These are phyloP conservation scores for Neurospora terricola DNA, from an alignment of 495 filamentous ascomycete genomes.

Conservation along the genomic window DNA sequence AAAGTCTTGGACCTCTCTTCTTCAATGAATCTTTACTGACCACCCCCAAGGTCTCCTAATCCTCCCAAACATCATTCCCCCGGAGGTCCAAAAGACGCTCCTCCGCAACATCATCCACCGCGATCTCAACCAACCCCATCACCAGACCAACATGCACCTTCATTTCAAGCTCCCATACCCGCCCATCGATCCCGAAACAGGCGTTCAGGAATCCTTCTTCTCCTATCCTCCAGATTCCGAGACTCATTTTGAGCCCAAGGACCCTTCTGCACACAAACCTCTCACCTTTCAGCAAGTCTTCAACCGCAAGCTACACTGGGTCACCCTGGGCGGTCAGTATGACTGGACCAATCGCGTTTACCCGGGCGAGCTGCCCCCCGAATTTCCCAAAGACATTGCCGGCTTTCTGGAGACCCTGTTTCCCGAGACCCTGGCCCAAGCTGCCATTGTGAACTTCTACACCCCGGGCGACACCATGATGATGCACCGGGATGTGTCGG, in stretches of 20 bases:
- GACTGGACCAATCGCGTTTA: constrained; percentile 85
- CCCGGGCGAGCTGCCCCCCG: constrained; percentile 52
- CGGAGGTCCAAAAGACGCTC: constrained; percentile 54
- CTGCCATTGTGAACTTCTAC: constrained; percentile 89
- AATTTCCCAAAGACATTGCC: constrained; percentile 65
- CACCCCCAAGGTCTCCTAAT: constrained; percentile 55
- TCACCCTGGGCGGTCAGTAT: constrained; percentile 88
- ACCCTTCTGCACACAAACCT: constrained; percentile 57
- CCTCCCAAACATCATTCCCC: constrained; percentile 61
- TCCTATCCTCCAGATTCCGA: constrained; percentile 27
- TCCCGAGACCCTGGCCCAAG: constrained; percentile 63
- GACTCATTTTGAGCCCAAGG: constrained; percentile 49
- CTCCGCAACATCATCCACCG: constrained; percentile 64
- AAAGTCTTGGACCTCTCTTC: background rate
- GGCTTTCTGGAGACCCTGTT: constrained; percentile 54
- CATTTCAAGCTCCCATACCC: constrained; percentile 73
- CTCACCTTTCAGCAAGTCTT: constrained; percentile 56
- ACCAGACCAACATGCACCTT: constrained; percentile 79
- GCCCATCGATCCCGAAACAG: constrained; percentile 6
- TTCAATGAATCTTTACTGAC: background rate
- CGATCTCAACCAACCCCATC: constrained; percentile 61
- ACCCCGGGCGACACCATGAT: constrained; percentile 78
- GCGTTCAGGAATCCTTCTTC: constrained; percentile 33
- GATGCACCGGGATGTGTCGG: constrained; percentile 84
- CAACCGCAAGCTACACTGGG: constrained; percentile 75